phyloP scores from a whole-genome alignment of 2,329 filamentous ascomycete genomes.

The Exserohilum turcica region DNA sequence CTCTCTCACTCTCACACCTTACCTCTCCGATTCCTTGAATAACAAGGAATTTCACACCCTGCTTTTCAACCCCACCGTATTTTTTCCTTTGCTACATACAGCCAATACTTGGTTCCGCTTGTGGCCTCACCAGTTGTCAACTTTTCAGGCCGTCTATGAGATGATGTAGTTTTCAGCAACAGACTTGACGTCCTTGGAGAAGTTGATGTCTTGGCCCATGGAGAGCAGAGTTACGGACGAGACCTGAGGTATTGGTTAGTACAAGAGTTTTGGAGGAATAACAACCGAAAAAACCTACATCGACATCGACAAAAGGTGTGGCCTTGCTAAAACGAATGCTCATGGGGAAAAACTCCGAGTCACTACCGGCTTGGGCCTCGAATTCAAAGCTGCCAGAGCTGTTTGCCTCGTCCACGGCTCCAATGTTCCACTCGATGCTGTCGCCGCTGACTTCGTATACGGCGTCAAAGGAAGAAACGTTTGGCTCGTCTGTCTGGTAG shows the following conservation, averaged over 20 bases:
- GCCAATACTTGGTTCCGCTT: neutral
- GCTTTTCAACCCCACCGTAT: neutral
- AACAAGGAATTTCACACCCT: neutral
- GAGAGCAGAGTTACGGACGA: constrained; percentile 72
- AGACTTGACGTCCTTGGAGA: constrained; percentile 81
- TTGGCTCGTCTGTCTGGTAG: constrained; percentile 81
- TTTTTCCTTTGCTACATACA: neutral
- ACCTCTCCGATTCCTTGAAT: neutral
- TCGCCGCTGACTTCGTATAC: constrained; percentile 93
- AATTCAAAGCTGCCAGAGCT: constrained; percentile 91
- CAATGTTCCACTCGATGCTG: constrained; percentile 91
- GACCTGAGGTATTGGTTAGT: constrained; percentile 58
- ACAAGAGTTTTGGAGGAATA: neutral
- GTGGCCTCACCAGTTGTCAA: neutral
- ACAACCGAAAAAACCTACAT: constrained; percentile 68
- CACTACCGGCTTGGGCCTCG: constrained; percentile 83
- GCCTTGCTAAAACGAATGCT: constrained; percentile 85
- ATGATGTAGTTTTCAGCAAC: constrained; percentile 77
- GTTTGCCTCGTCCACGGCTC: constrained; percentile 81
- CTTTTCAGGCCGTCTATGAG: constrained; percentile 57
- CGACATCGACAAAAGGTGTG: constrained; percentile 86
- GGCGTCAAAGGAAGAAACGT: constrained; percentile 90
- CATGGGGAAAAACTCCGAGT: constrained; percentile 99
- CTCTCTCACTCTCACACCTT: neutral
- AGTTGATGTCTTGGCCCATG: constrained; percentile 77